A percentile compares a stretch with the other conserved stretches of the same genome.
These are phyloP conservation scores for Diaporthe sp. DNA, from an alignment of 2,329 filamentous ascomycete species.

Conservation along the genomic window DNA sequence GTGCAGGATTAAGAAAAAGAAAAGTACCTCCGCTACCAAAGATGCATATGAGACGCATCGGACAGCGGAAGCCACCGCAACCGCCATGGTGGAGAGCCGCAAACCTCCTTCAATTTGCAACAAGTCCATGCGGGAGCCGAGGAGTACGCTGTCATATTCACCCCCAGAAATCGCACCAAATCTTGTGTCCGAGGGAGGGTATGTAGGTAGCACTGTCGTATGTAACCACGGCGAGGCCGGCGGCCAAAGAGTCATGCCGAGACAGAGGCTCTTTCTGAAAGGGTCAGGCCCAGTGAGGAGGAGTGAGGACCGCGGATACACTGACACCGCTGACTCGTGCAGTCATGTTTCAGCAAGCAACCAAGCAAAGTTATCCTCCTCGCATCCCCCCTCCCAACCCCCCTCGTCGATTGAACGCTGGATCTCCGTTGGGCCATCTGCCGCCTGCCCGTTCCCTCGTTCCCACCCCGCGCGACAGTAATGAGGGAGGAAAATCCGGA, in stretches of 20 bases:
- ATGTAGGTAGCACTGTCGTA: conserved; percentile 22
- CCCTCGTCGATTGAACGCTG: neutral
- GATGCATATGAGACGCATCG: conserved; percentile 24
- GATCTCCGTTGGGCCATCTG: conserved; percentile 30
- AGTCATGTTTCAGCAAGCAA: conserved; percentile 22
- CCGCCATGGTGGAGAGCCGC: conserved; percentile 27
- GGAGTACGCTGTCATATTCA: conserved; percentile 10
- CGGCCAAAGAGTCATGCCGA: conserved; percentile 32
- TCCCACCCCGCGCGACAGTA: conserved; percentile 17
- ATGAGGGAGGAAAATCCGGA: conserved; percentile 36
- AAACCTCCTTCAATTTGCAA: conserved; percentile 33
- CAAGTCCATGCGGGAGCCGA: conserved; percentile 17
- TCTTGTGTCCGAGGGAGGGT: neutral
- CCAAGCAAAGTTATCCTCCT: conserved; percentile 4
- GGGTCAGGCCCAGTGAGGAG: neutral
- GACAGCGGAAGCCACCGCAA: conserved; percentile 13
- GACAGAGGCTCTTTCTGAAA: conserved; percentile 30
- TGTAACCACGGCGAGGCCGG: conserved; percentile 32
- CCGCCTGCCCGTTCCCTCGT: conserved; percentile 26
- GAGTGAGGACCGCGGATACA: conserved; percentile 17
- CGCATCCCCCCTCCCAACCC: neutral
- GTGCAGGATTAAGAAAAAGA: neutral
- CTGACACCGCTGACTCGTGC: conserved; percentile 19
- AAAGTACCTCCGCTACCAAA: conserved; percentile 15
- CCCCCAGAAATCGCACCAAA: neutral